Percentiles rank a stretch among this genome's conserved stretches.
Evolutionary conservation across 768 basidiomycete species (phyloP).

Genomic region (Clathrus columnatus): DNA sequence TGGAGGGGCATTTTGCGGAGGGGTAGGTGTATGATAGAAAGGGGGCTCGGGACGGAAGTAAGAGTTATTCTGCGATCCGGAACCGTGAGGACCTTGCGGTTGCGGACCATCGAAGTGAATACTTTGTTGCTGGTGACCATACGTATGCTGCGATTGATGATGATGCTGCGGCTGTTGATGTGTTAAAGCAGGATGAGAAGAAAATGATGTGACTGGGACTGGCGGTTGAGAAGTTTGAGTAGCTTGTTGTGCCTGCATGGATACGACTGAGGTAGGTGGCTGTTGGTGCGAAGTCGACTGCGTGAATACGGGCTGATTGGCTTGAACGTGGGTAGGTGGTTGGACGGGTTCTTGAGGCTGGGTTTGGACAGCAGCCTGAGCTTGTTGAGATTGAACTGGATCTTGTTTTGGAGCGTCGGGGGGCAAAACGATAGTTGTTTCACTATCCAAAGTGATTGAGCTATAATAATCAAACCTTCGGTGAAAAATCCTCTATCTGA

Average conservation of each 20-base stretch:
- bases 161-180: constrained; percentile 33
- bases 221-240: constrained; percentile 18
- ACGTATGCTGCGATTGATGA: constrained; percentile 16
- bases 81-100: constrained; percentile 29
- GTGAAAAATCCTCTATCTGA: neutral
- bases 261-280: neutral
- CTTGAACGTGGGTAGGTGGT: constrained; percentile 20
- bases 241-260: constrained; percentile 23
- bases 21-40: constrained; percentile 74
- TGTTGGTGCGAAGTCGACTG: constrained; percentile 19
- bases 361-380: constrained; percentile 27
- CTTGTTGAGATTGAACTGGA: constrained; percentile 22
- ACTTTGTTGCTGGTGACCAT: constrained; percentile 30
- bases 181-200: neutral
- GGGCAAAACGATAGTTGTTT: constrained; percentile 15
- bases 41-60: constrained; percentile 64
- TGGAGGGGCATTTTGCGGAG: constrained; percentile 57
- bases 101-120: constrained; percentile 21
- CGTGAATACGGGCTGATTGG: constrained; percentile 12
- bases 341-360: constrained; percentile 29
- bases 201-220: constrained; percentile 17
- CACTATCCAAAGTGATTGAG: neutral
- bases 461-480: neutral
- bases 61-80: constrained; percentile 28
- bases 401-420: constrained; percentile 19